Base-by-base conservation (phyloP, 2,329 filamentous ascomycete species). In the Claviceps sp. region DNA sequence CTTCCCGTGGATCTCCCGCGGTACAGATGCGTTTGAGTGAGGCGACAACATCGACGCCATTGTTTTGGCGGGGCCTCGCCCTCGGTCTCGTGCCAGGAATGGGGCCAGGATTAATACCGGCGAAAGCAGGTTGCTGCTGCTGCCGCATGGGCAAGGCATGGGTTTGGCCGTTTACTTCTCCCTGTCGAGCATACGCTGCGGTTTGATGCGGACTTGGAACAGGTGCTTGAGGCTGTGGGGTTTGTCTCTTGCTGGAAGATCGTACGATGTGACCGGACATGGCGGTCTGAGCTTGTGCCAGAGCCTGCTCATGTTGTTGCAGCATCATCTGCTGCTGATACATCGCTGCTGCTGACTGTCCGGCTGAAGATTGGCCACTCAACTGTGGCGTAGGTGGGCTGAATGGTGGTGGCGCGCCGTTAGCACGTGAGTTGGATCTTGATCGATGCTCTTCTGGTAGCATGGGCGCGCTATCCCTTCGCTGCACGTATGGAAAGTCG, bases 21-120 rank as follows among this genome's bases (percentile, higher is more conserved):
- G 84, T 90, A 67, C 93, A 97, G 57, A 98, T 97, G 36, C 87
- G 81, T 66, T 89, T 88, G 50, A 98, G 76, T 18, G 87, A 83
- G 20, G 82, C 79, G 41, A 94, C 78, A 52, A 98, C 87, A 63
- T 98, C 91, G 52, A 88, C 77, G 46, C 79, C 82, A 58, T 81
- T 87, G 65, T 85, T 94, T 64, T 90, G 87, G 47, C 89, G 82
- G 42, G 82, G 75, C 51, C 89, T 79, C 60, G 90, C 87, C 55
- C 90, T 81, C 20, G 87, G 85, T 50, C 90, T 76, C 16, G 85
- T 75, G 43, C 70, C 70, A 57, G 82, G 72, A 18, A 65, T 68
- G 8, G 62, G 67, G 37, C 67, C 65, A 22, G 30, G 30, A 34
- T 34, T 34, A 4, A 34, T 34, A 34, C 30, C 30, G 9, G 30